Base-by-base conservation (phyloP, 2,329 filamentous ascomycete genomes). In the Grosmannia huntii region DNA sequence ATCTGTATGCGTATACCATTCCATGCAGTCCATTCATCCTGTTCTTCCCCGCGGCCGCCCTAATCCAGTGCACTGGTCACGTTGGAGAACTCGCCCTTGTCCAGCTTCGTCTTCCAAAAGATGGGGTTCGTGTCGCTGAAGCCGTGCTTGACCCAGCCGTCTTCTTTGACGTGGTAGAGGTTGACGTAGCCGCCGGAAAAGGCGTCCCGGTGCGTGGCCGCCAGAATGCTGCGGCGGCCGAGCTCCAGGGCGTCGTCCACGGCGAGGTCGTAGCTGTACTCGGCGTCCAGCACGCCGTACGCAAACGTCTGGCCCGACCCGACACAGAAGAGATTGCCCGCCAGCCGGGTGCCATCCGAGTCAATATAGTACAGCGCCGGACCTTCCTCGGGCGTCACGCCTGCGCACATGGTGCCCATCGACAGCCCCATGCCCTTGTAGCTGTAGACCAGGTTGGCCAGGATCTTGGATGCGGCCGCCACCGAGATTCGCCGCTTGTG, bases 321-420 rank as follows among this genome's bases (percentile, higher is more conserved):
- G 62, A 99, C 94, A 72, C 94, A 99, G 80, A 99, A 99, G 62
- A 99, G 80, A 78, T 99, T 96, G 54, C 94, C 94, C 23, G 89
- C 77, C 60, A 99, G 81, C 57, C 94, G 83, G 25, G 94, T 97
- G 70, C 94, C 94, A 75, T 99, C 94, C 63, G 86, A 91, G 77
- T 99, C 94, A 74, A 99, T 95, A 76, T 99, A 99, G 83, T 99
- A 99, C 61, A 99, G 86, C 48, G 94, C 94, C 28, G 94, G 94
- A 12, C 94, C 94, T 79, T 97, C 92, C 75, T 92, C 87, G 65
- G 89, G 87, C 63, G 94, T 94, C 65, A 99, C 94, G 68, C 94
- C 94, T 41, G 94, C 92, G 74, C 94, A 96, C 94, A 99, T 99
- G 69, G 94, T 99, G 66, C 94, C 94, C 94, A 99, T 99, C 71